Percentiles rank a stretch among this genome's conserved stretches.
Evolutionary conservation across 2,329 filamentous ascomycete species (phyloP).

Genomic region (Trichoderma sp.): DNA sequence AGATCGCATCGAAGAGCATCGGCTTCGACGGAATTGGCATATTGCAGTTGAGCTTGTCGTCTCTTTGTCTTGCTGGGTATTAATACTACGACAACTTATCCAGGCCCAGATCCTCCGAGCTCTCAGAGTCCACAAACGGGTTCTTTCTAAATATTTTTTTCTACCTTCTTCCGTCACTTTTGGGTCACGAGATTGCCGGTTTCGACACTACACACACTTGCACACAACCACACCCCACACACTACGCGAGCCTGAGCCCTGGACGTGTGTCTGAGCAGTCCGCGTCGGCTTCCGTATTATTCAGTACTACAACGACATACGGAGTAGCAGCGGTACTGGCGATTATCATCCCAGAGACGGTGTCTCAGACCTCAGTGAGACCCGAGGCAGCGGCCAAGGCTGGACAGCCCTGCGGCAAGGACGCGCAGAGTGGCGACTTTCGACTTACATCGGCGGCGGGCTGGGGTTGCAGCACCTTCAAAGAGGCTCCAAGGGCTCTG

Average conservation of each 20-base stretch:
- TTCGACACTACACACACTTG: constrained; percentile 8
- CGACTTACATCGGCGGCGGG: constrained; percentile 19
- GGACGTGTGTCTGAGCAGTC: constrained; percentile 19
- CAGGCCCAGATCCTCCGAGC: background rate
- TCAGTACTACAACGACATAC: background rate
- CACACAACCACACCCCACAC: constrained; percentile 17
- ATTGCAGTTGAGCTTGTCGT: background rate
- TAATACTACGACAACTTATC: background rate
- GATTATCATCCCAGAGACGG: background rate
- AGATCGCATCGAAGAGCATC: constrained; percentile 6
- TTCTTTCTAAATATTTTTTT: background rate
- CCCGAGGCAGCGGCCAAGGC: constrained; percentile 18
- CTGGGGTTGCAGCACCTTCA: background rate
- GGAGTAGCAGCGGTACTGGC: too few relatives aligned
- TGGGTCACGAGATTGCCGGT: constrained; percentile 22
- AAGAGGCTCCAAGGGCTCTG: too few relatives aligned
- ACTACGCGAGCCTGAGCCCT: constrained; percentile 15
- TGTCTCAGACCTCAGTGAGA: constrained; percentile 25
- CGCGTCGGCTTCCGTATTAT: constrained; percentile 4
- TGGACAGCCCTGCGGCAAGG: constrained; percentile 9
- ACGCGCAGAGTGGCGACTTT: constrained; percentile 17
- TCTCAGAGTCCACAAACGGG: background rate
- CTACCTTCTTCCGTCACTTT: background rate
- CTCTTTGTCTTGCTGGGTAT: background rate
- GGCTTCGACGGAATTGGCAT: constrained; percentile 19